A percentile compares a stretch with the other conserved stretches of the same genome.
These are phyloP conservation scores for Erodium texanum DNA, from an alignment of 441 rosid species.

Conservation along the genomic window DNA sequence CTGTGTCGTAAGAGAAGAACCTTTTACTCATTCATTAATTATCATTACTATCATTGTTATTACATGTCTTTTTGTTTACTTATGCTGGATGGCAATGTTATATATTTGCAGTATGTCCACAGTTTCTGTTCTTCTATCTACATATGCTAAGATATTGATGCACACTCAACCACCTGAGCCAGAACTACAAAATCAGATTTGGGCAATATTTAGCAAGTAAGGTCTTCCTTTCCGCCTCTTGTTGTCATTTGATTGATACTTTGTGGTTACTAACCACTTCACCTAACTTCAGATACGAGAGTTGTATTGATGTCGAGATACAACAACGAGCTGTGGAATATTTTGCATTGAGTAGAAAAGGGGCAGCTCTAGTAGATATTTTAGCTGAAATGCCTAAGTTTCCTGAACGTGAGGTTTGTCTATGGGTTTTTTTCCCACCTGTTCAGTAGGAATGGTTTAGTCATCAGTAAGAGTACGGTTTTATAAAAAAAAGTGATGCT, in stretches of 20 bases:
- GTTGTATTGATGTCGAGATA: conserved; percentile 97
- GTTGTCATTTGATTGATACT: neutral
- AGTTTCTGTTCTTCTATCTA: conserved; percentile 84
- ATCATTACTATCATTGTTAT: conserved; percentile 12
- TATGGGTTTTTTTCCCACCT: neutral
- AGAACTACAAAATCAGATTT: conserved; percentile 77
- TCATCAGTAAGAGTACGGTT: neutral
- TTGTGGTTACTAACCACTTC: conserved; percentile 4
- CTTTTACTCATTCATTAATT: conserved; percentile 9
- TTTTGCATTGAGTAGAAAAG: conserved; percentile 86
- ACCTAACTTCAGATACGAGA: conserved; percentile 63
- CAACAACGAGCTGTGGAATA: conserved; percentile 98
- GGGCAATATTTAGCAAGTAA: conserved; percentile 85
- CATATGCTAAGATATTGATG: conserved; percentile 97
- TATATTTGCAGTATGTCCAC: conserved; percentile 57
- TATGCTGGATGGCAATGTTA: conserved; percentile 11
- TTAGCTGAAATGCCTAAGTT: conserved; percentile 99
- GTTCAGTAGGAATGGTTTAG: neutral
- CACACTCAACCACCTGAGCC: conserved; percentile 76
- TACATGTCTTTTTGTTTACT: conserved; percentile 17
- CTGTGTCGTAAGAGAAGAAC: conserved; percentile 77
- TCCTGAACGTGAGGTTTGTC: conserved; percentile 89
- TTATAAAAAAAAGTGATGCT: conserved; percentile 13
- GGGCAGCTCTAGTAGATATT: conserved; percentile 70
- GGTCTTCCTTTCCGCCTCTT: conserved; percentile 23